A percentile compares a stretch with the other conserved stretches of the same genome.
Conservation (phyloP, 176 grass and related monocot species). For the Dactylis glomerata region DNA sequence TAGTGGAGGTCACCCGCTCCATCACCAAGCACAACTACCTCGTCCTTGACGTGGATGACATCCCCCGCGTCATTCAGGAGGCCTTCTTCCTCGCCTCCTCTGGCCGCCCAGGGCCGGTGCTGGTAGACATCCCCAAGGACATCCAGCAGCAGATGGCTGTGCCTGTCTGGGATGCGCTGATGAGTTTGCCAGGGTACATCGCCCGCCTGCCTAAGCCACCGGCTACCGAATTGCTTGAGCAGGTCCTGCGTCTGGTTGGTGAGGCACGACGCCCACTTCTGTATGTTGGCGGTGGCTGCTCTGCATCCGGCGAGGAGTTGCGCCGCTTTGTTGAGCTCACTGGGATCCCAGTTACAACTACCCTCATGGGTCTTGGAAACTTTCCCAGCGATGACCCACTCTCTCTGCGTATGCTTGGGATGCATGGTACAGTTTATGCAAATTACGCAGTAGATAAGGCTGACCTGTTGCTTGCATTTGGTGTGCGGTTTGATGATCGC, state of each 20-base stretch:
- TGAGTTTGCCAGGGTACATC: constrained; percentile 71
- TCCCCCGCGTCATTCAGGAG: constrained; percentile 82
- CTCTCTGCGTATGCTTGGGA: constrained; percentile 87
- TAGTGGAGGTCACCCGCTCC: constrained; percentile 97
- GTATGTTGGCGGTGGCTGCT: constrained; percentile 91
- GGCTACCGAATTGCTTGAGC: constrained; percentile 53
- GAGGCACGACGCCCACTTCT: constrained; percentile 70
- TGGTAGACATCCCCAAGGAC: constrained; percentile 93
- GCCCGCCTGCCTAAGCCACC: constrained; percentile 82
- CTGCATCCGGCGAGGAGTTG: constrained; percentile 70
- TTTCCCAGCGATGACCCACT: constrained; percentile 67
- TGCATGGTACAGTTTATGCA: constrained; percentile 93
- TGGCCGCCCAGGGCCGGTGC: constrained; percentile 75
- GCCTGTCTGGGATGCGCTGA: constrained; percentile 56
- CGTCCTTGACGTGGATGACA: constrained; percentile 75
- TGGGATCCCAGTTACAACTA: constrained; percentile 84
- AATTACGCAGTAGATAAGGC: constrained; percentile 94
- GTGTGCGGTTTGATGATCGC: constrained; percentile 89
- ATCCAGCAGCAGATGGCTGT: constrained; percentile 89
- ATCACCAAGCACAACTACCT: constrained; percentile 99
- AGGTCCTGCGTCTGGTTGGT: constrained; percentile 74
- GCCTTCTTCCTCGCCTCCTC: constrained; percentile 82
- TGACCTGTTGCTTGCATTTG: constrained; percentile 90
- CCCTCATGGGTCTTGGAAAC: constrained; percentile 96
- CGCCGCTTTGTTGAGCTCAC: constrained; percentile 67